Conservation (phyloP, 179 eudicot species). For the Monotropa hypopitys region DNA sequence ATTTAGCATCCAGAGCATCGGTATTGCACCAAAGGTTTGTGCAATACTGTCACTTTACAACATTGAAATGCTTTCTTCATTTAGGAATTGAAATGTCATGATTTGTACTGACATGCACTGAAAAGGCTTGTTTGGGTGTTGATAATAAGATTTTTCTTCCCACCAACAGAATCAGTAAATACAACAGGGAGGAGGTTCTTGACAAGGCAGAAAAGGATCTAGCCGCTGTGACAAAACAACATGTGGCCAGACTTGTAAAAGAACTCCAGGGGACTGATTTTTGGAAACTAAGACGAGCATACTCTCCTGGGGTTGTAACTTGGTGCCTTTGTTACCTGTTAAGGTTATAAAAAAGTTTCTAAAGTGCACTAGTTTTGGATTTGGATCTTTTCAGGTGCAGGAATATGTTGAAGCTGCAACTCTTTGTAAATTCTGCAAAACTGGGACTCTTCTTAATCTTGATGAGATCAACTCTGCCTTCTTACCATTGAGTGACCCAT, state of each 20-base stretch:
- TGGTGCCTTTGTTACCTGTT: constrained; percentile 7
- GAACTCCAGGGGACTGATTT: constrained; percentile 77
- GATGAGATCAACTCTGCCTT: constrained; percentile 71
- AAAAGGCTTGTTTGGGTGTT: not conserved
- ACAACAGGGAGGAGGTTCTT: constrained; percentile 67
- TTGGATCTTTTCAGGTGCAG: constrained; percentile 47
- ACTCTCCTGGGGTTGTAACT: constrained; percentile 65
- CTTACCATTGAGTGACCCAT: constrained; percentile 48
- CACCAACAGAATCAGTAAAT: constrained; percentile 57
- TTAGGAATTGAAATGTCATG: not conserved
- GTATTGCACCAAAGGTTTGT: too few species aligned
- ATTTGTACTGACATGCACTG: not conserved
- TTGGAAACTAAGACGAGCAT: constrained; percentile 79
- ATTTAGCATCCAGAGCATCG: too few species aligned
- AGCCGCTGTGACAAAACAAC: constrained; percentile 54
- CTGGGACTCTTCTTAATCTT: constrained; percentile 63
- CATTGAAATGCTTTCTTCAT: too few species aligned
- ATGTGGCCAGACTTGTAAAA: constrained; percentile 59
- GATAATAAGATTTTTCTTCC: not conserved
- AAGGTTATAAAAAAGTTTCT: not conserved
- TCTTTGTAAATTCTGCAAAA: constrained; percentile 68
- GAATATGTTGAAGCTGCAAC: constrained; percentile 97
- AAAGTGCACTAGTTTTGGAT: not conserved
- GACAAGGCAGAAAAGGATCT: constrained; percentile 85
- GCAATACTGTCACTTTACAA: too few species aligned